Percentiles rank a stretch among this genome's conserved stretches.
Evolutionary conservation across 2,329 filamentous ascomycete genomes (phyloP).

Genomic region (Cryphonectria parasitica): DNA sequence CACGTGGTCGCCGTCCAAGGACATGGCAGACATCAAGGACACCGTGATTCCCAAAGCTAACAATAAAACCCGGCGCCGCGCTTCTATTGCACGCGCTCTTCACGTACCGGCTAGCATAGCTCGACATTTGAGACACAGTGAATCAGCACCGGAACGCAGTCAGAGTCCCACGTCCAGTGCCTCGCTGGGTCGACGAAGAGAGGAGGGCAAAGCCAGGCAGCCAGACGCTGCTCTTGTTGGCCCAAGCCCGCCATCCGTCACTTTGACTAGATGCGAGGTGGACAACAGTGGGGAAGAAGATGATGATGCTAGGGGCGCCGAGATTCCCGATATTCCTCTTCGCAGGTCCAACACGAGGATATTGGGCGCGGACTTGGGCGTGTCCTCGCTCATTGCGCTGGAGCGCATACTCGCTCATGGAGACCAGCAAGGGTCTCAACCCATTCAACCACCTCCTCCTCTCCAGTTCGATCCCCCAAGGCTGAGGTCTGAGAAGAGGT

Average conservation of each 20-base stretch:
- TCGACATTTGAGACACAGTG: conserved; percentile 14
- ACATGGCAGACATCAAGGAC: conserved; percentile 24
- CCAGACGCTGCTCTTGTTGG: background rate
- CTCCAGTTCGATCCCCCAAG: conserved; percentile 17
- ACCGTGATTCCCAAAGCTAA: conserved; percentile 14
- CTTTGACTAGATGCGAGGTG: conserved; percentile 10
- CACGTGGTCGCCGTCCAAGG: conserved; percentile 2
- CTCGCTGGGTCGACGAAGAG: conserved; percentile 9
- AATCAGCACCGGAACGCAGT: background rate
- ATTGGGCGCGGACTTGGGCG: conserved; percentile 11
- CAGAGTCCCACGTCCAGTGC: background rate
- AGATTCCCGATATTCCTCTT: conserved; percentile 28
- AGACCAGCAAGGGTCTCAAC: conserved; percentile 7
- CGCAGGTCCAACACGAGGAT: conserved; percentile 21
- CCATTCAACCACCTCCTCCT: background rate
- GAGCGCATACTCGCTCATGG: conserved; percentile 14
- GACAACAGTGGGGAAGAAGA: background rate
- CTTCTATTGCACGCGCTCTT: conserved; percentile 27
- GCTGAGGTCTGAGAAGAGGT: conserved; percentile 23
- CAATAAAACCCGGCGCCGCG: conserved; percentile 19
- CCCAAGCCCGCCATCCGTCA: background rate
- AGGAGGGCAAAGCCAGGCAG: background rate
- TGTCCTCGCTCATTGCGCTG: conserved; percentile 15
- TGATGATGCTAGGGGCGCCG: conserved; percentile 18
- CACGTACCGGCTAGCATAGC: conserved; percentile 25